phyloP scores from a whole-genome alignment of 345 rosid species.

The Syzygium jambos region DNA sequence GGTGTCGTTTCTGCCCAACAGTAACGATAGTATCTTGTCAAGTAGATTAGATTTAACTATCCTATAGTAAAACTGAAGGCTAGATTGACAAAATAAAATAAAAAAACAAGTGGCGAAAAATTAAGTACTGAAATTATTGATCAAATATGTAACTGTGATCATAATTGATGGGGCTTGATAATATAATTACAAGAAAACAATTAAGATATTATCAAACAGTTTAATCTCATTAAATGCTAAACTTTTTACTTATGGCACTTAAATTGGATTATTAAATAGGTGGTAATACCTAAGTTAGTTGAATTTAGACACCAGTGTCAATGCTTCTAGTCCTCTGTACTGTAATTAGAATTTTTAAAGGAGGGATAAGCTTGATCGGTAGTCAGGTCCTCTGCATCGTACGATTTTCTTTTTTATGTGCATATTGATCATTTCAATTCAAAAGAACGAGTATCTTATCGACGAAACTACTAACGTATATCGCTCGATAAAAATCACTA shows the following conservation, averaged over 20 bases:
- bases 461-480: fast-evolving
- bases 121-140: not conserved
- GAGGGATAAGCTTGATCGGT: not conserved
- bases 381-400: not conserved
- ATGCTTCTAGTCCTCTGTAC: not conserved
- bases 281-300: not conserved
- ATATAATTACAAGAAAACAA: not conserved
- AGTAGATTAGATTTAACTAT: not conserved
- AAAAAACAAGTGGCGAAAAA: not conserved
- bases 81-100: not conserved
- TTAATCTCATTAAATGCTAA: not conserved
- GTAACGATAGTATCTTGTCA: not conserved
- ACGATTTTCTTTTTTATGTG: not conserved
- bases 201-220: not conserved
- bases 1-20: not conserved
- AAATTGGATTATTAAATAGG: not conserved
- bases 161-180: not conserved
- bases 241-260: not conserved
- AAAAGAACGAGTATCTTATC: not conserved
- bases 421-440: not conserved
- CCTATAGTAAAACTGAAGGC: not conserved
- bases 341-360: not conserved
- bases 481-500: not conserved
- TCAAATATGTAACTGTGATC: not conserved
- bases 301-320: not conserved